These are phyloP conservation scores for Blastobotrys parvus DNA, from an alignment of 805 yeast genomes.

Conservation along the genomic window DNA sequence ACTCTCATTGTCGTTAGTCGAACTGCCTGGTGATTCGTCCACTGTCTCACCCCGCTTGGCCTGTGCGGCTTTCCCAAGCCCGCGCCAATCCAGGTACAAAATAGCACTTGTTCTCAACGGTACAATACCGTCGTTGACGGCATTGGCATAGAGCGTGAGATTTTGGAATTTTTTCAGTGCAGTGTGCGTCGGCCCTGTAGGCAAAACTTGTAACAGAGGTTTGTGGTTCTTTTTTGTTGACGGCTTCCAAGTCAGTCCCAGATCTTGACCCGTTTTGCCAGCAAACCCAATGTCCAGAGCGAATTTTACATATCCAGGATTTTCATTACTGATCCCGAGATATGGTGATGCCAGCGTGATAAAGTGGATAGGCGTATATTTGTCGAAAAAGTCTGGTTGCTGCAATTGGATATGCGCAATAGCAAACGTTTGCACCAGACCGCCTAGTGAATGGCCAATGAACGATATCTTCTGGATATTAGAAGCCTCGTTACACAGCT, in stretches of 20 bases:
- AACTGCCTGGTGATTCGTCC: slow-evolving; percentile 1
- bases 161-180: slow-evolving; percentile 55
- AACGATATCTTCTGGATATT: slow-evolving; percentile 66
- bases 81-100: slow-evolving; percentile 78
- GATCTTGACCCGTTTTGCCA: slow-evolving; percentile 90
- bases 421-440: slow-evolving; percentile 85
- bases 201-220: slow-evolving; percentile 69
- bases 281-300: slow-evolving; percentile 82
- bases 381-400: slow-evolving; percentile 60
- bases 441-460: slow-evolving; percentile 91
- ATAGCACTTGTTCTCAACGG: slow-evolving; percentile 87
- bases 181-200: slow-evolving; percentile 63
- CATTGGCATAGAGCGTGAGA: slow-evolving; percentile 83
- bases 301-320: slow-evolving; percentile 74
- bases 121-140: slow-evolving; percentile 89
- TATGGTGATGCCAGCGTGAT: slow-evolving; percentile 82
- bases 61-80: slow-evolving; percentile 44
- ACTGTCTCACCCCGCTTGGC: slow-evolving; percentile 21
- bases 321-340: slow-evolving; percentile 80
- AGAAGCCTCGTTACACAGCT: slow-evolving; percentile 32
- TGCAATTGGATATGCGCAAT: slow-evolving; percentile 60
- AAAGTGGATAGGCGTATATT: slow-evolving; percentile 65
- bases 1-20: not conserved
- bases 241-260: slow-evolving; percentile 50
- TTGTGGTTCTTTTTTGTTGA: slow-evolving; percentile 21